Evolutionary conservation across 345 rosid genomes (phyloP).

Genomic region (Clarkia xantiana): DNA sequence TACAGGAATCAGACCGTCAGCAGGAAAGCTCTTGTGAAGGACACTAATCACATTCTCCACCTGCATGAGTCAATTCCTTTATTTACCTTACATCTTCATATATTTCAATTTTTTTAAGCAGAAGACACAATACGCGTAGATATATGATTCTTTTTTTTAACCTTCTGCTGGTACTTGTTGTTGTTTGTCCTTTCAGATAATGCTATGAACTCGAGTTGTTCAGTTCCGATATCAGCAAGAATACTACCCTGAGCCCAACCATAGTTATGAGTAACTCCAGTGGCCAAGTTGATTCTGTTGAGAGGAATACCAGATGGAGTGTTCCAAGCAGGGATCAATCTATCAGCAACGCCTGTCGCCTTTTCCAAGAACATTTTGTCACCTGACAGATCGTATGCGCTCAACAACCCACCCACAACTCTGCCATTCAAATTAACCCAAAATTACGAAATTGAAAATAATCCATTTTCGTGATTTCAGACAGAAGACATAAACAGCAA

Average conservation of each 20-base stretch:
- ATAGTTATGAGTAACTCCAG: conserved; percentile 57
- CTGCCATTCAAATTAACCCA: conserved; percentile 13
- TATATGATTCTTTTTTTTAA: conserved; percentile 7
- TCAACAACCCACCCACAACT: conserved; percentile 92
- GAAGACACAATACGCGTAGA: neutral
- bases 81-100: neutral
- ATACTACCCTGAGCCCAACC: conserved; percentile 70
- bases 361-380: conserved; percentile 83
- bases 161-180: conserved; percentile 84
- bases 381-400: conserved; percentile 82
- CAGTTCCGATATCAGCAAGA: conserved; percentile 92
- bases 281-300: conserved; percentile 66
- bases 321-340: conserved; percentile 91
- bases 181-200: conserved; percentile 92
- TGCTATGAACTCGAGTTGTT: conserved; percentile 92
- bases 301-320: conserved; percentile 68
- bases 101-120: neutral
- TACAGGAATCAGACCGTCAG: conserved; percentile 84
- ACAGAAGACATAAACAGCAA: neutral
- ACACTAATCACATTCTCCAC: conserved; percentile 65
- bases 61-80: conserved; percentile 22
- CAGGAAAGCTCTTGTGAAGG: conserved; percentile 61
- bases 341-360: conserved; percentile 83
- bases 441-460: conserved; percentile 6
- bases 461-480: neutral